Conservation (phyloP, 768 basidiomycete species). For the Boletus rubroflammeus region DNA sequence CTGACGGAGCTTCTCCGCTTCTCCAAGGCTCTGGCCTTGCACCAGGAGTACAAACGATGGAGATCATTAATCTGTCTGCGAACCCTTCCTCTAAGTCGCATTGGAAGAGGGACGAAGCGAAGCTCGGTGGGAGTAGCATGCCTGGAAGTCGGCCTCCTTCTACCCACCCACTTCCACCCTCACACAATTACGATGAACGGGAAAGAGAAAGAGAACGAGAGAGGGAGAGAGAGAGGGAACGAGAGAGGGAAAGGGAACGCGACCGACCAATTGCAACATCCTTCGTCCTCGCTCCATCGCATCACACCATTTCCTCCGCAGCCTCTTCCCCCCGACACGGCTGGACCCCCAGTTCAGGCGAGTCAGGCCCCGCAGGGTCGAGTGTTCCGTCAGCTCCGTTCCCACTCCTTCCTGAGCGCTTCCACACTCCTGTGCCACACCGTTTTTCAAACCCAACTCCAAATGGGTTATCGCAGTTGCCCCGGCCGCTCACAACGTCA, state of each 20-base stretch:
- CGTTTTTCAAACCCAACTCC: slow-evolving; percentile 22
- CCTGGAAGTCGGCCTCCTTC: slow-evolving; percentile 39
- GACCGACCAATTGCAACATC: slow-evolving; percentile 53
- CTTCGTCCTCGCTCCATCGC: slow-evolving; percentile 50
- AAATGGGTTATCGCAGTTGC: slow-evolving; percentile 21
- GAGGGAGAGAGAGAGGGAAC: slow-evolving; percentile 23
- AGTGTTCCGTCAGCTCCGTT: slow-evolving; percentile 29
- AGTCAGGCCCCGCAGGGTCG: slow-evolving; percentile 27
- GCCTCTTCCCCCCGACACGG: slow-evolving; percentile 43
- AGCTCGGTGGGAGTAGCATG: slow-evolving; percentile 24
- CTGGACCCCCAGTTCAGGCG: slow-evolving; percentile 28
- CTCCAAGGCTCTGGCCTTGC: slow-evolving; percentile 34
- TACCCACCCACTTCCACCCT: slow-evolving; percentile 32
- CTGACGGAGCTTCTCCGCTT: slow-evolving; percentile 31
- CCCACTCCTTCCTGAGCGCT: slow-evolving; percentile 28
- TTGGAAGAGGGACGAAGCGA: slow-evolving; percentile 39
- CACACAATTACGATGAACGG: slow-evolving; percentile 27
- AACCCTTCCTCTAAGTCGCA: slow-evolving; percentile 31
- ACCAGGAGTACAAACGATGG: slow-evolving; percentile 42
- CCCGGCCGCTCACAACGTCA: slow-evolving; percentile 31
- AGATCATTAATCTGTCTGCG: slow-evolving; percentile 47
- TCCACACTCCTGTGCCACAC: slow-evolving; percentile 30
- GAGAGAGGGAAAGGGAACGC: slow-evolving; percentile 33
- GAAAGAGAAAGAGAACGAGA: slow-evolving; percentile 21
- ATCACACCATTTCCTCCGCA: slow-evolving; percentile 33